Evolutionary conservation across 176 grass and related monocot genomes (phyloP).

Genomic region (Thinopyrum elongatum): DNA sequence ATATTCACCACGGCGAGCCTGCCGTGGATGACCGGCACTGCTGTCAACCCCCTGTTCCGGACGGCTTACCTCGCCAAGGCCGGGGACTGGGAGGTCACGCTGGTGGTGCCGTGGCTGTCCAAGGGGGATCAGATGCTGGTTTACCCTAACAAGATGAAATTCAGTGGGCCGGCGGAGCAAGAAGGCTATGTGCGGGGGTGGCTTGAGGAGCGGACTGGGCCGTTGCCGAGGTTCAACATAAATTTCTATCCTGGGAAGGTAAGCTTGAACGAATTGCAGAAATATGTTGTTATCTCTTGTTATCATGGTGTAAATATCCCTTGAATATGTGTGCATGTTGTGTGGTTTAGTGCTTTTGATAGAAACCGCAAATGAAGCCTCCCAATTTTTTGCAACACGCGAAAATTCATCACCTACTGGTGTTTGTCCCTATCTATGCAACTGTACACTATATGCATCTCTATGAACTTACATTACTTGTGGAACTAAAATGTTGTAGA

Average conservation of each 20-base stretch:
- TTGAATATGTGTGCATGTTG: neutral
- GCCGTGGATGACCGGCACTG: conserved; percentile 96
- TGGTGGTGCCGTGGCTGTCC: conserved; percentile 93
- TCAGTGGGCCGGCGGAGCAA: conserved; percentile 61
- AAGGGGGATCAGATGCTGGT: conserved; percentile 69
- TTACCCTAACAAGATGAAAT: conserved; percentile 89
- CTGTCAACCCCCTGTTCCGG: conserved; percentile 91
- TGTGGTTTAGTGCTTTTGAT: neutral
- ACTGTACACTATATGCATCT: neutral
- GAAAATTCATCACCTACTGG: neutral
- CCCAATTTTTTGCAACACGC: neutral
- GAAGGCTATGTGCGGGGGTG: conserved; percentile 67
- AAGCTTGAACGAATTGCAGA: neutral
- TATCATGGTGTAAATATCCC: neutral
- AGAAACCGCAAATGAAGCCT: neutral
- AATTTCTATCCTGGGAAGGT: conserved; percentile 95
- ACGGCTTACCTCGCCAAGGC: conserved; percentile 84
- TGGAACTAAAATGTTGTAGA: neutral
- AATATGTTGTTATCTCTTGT: neutral
- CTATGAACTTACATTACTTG: neutral
- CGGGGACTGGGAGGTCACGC: conserved; percentile 55
- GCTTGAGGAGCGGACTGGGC: conserved; percentile 74
- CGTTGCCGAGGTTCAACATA: conserved; percentile 59
- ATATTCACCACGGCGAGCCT: conserved; percentile 97
- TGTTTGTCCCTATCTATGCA: neutral